Evolutionary conservation across 345 rosid genomes (phyloP).

Genomic region (Heritiera littoralis): DNA sequence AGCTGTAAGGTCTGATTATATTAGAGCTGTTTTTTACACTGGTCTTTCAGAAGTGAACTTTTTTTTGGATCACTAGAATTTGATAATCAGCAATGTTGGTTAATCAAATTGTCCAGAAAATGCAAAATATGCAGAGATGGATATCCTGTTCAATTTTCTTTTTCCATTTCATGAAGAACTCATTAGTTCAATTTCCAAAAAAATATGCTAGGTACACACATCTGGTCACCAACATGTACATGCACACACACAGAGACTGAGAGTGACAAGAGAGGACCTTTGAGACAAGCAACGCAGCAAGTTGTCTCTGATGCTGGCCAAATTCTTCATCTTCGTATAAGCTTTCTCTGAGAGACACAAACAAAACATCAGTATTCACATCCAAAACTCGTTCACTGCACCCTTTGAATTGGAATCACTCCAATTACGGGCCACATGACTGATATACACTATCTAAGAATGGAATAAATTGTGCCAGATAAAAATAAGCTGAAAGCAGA

Average conservation of each 20-base stretch:
- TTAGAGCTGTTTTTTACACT: background rate
- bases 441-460: background rate
- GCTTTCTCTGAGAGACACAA: slow-evolving; percentile 64
- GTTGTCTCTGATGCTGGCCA: slow-evolving; percentile 86
- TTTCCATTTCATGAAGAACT: background rate
- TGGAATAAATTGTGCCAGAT: background rate
- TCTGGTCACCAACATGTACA: background rate
- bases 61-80: background rate
- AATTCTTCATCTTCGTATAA: slow-evolving; percentile 96
- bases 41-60: background rate
- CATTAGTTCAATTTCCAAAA: slow-evolving; percentile 6
- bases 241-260: background rate
- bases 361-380: background rate
- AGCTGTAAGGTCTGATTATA: background rate
- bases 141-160: background rate
- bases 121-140: background rate
- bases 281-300: slow-evolving; percentile 89
- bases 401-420: slow-evolving; percentile 11
- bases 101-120: background rate
- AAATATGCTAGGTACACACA: background rate
- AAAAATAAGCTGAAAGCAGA: background rate
- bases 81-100: background rate
- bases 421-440: background rate
- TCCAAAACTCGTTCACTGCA: background rate
- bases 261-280: slow-evolving; percentile 50